Evolutionary conservation across 495 filamentous ascomycete species (phyloP).

Genomic region (Lophium mytilinum): DNA sequence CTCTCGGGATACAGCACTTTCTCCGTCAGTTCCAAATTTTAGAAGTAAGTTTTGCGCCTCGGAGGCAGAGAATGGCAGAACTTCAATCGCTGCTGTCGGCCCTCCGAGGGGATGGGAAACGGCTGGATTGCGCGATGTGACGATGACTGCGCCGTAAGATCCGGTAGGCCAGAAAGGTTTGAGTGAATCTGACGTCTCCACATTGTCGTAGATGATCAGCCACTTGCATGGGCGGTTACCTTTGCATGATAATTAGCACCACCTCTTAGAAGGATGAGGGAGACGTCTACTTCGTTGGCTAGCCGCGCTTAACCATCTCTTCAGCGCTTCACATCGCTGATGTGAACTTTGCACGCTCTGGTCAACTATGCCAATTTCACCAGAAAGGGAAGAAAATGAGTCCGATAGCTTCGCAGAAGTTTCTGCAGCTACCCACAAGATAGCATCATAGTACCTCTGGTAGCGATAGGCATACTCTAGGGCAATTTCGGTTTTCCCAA

Average conservation of each 20-base stretch:
- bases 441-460: slow-evolving; percentile 16
- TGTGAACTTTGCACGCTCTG: background rate
- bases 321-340: background rate
- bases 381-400: background rate
- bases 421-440: slow-evolving; percentile 29
- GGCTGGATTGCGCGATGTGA: background rate
- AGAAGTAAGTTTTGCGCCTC: background rate
- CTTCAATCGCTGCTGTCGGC: background rate
- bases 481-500: slow-evolving; percentile 36
- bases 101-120: background rate
- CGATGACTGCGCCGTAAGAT: background rate
- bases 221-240: background rate
- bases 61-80: background rate
- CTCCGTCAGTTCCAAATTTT: background rate
- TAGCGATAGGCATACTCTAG: slow-evolving; percentile 28
- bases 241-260: background rate
- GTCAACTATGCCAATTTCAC: background rate
- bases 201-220: background rate
- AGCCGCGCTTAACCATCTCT: background rate
- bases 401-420: background rate
- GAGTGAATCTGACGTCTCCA: background rate
- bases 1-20: background rate
- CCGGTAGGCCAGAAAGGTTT: background rate
- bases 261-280: background rate
- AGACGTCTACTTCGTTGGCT: background rate